Evolutionary conservation across 805 yeast species (phyloP), one percentile per base, ranked within the genome.

Genomic region (Saccharomycopsis schoenii): DNA sequence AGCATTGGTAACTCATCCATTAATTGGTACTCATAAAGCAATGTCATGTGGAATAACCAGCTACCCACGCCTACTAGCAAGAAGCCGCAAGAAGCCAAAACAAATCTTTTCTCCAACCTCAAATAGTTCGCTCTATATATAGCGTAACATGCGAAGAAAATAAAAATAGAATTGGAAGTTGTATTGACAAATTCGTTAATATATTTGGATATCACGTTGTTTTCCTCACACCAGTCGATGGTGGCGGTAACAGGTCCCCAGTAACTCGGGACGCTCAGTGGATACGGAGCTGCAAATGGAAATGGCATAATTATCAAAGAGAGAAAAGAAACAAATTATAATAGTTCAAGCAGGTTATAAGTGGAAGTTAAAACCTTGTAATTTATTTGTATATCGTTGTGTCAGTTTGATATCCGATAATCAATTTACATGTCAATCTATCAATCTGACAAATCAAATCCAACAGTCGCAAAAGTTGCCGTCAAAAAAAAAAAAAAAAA

Each of bases 171-270:
- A 65, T 94, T 94, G 52, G 99, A 90, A 34, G 84, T 67, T 2
- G 97, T 89, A 70, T 94, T 94, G 62, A 93, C 80, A 61, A 89
- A 87, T 71, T 94, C 99, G 3, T 98, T 97, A 59, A 94, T 79
- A 68, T 88, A 94, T 12, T 80, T 81, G 12, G 93, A 81, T 1
- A 92, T 88, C 11, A 91, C 93, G 70, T 93, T 93, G 75, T 93
- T 93, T 72, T 94, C 98, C 69, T 93, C 99, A 74, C 99, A 93
- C 98, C 98, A 93, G 70, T 93, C 99, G 43, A 94, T 94, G n/a
- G 98, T 92, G 43, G 97, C 82, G 0, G 98, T 91, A 2, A 88
- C 88, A 4, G 77, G 74, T 0, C 94, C 94, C 97, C 97, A 89
- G 50, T 55, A 64, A 29, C 58, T 57, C 12, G 57, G 21, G 52